phyloP scores from a whole-genome alignment of 148 eudicot genomes.

The Heliosperma pusillum region DNA sequence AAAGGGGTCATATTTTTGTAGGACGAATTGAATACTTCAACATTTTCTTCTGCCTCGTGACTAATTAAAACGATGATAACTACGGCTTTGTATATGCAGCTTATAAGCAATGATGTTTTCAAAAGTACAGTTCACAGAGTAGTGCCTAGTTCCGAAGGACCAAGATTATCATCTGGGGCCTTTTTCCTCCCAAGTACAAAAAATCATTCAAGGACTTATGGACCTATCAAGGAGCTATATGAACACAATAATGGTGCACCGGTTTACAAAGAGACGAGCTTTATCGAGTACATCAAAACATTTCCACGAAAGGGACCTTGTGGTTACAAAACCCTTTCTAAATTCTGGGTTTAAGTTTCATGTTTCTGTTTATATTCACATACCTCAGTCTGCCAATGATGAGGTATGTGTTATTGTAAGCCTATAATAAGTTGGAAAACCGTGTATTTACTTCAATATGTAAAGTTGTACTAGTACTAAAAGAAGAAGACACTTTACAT shows the following conservation, averaged over 20 bases:
- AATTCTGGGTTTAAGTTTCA: slow-evolving; percentile 8
- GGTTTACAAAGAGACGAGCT: slow-evolving; percentile 15
- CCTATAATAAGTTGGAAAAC: slow-evolving; percentile 1
- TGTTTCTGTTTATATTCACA: background rate
- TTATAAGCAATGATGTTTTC: slow-evolving; percentile 14
- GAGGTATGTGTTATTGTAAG: background rate
- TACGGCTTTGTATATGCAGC: slow-evolving; percentile 7
- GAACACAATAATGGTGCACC: background rate
- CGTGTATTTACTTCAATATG: background rate
- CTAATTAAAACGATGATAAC: background rate
- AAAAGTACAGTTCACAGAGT: slow-evolving; percentile 17
- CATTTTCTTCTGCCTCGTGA: background rate
- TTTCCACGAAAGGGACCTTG: slow-evolving; percentile 15
- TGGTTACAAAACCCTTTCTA: slow-evolving; percentile 15
- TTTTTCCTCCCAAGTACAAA: slow-evolving; percentile 17
- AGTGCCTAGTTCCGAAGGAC: background rate
- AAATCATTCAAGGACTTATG: slow-evolving; percentile 3
- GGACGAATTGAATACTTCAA: too few relatives aligned
- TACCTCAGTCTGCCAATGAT: background rate
- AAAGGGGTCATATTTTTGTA: too few relatives aligned
- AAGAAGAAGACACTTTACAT: background rate
- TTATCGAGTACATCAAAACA: slow-evolving; percentile 17
- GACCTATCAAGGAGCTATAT: slow-evolving; percentile 8
- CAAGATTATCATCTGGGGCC: slow-evolving; percentile 7
- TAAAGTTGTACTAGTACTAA: background rate